Percentiles rank a stretch among this genome's conserved stretches.
Evolutionary conservation across 768 basidiomycete species (phyloP).

Genomic region (Lentinus tigrinus): DNA sequence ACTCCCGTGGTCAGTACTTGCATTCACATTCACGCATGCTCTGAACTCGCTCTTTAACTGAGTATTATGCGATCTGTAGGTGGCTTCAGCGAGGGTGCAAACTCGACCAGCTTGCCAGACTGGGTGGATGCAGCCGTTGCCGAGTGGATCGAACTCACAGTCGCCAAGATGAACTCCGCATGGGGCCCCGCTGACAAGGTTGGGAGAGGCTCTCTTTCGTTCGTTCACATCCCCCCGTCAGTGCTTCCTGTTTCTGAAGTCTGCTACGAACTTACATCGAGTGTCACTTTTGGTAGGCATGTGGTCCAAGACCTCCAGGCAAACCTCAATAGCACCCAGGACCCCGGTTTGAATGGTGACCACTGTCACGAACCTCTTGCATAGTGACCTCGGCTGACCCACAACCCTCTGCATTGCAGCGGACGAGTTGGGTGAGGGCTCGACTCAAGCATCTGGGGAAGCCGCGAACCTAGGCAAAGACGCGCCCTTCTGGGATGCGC

Average conservation of each 20-base stretch:
- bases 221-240: constrained; percentile 76
- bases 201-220: constrained; percentile 56
- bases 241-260: constrained; percentile 20
- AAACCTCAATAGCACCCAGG: constrained; percentile 37
- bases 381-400: neutral
- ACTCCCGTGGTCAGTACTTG: constrained; percentile 57
- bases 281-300: constrained; percentile 18
- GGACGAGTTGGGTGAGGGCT: constrained; percentile 51
- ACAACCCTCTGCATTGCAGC: constrained; percentile 32
- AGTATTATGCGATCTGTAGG: constrained; percentile 33
- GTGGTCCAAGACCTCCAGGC: constrained; percentile 35
- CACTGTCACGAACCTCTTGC: neutral
- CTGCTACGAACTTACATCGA: neutral
- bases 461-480: constrained; percentile 45
- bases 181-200: constrained; percentile 53
- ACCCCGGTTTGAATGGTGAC: constrained; percentile 44
- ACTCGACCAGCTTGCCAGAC: constrained; percentile 51
- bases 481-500: constrained; percentile 58
- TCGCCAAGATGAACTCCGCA: constrained; percentile 47
- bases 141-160: constrained; percentile 57
- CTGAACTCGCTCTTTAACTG: neutral
- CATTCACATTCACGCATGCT: neutral
- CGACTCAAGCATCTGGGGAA: constrained; percentile 55
- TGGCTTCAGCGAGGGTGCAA: constrained; percentile 46
- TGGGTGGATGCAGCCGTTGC: constrained; percentile 70